These are phyloP conservation scores for Rhododendron henanense DNA, from an alignment of 148 eudicot species.

Conservation along the genomic window DNA sequence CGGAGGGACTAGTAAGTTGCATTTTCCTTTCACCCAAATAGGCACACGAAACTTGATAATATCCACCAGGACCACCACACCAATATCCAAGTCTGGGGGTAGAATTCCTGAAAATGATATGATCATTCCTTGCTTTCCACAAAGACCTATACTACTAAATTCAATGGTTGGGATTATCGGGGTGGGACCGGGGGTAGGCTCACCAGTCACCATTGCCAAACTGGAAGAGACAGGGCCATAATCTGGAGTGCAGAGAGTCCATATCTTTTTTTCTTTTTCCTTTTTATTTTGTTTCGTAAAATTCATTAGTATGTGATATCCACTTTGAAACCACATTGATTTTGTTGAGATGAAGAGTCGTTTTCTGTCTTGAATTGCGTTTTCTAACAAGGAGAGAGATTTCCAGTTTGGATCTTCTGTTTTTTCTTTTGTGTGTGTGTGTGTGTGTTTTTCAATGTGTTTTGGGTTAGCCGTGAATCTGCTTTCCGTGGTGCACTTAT, in stretches of 20 bases:
- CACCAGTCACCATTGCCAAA: background rate
- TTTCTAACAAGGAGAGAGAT: background rate
- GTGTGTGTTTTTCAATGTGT: background rate
- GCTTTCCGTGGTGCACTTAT: background rate
- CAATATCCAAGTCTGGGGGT: too few relatives aligned
- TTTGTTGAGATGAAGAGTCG: conserved; percentile 20
- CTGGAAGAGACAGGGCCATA: background rate
- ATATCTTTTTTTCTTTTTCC: background rate
- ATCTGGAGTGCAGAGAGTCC: background rate
- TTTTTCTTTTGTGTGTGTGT: background rate
- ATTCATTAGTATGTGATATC: background rate
- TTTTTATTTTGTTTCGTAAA: background rate
- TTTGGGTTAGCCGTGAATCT: background rate
- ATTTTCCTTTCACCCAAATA: too few relatives aligned
- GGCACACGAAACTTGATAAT: too few relatives aligned
- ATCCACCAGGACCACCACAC: too few relatives aligned
- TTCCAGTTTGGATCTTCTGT: conserved; percentile 7
- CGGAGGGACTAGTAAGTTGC: too few relatives aligned
- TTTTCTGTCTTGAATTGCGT: conserved; percentile 22
- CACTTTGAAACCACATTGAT: conserved; percentile 15
- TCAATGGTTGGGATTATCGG: background rate
- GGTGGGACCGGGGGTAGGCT: background rate
- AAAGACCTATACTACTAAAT: too few relatives aligned
- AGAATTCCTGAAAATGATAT: too few relatives aligned
- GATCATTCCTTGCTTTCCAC: too few relatives aligned